These are phyloP conservation scores for Begonia peltatifolia DNA, from an alignment of 306 rosid species.

Conservation along the genomic window DNA sequence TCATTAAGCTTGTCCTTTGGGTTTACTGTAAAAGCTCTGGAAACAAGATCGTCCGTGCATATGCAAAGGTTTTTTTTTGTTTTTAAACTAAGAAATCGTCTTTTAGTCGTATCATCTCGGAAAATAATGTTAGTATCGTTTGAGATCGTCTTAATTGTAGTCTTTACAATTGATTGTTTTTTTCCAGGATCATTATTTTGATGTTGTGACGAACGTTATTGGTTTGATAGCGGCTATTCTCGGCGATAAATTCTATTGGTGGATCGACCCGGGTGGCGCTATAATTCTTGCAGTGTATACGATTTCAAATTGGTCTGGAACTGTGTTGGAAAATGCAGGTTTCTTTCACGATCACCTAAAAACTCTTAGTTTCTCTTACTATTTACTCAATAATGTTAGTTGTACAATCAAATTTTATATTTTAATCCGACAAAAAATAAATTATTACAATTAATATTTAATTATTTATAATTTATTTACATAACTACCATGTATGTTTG, in stretches of 20 bases:
- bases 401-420: no score
- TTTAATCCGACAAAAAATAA: no score
- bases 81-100: no score
- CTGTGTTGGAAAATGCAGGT: conserved; percentile 95
- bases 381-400: no score
- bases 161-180: no score
- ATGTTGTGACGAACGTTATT: conserved; percentile 79
- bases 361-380: no score
- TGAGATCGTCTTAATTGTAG: no score
- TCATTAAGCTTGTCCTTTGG: conserved; percentile 79
- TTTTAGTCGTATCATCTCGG: no score
- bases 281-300: conserved; percentile 79
- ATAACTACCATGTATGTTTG: no score
- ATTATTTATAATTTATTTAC: no score
- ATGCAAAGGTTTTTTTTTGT: conserved; percentile 59
- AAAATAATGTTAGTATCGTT: no score
- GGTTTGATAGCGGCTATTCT: conserved; percentile 83
- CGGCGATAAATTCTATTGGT: conserved; percentile 74
- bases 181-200: conserved; percentile 88
- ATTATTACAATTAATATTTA: no score
- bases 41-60: conserved; percentile 81
- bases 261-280: conserved; percentile 93
- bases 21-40: conserved; percentile 65
- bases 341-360: not conserved
- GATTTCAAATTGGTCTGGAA: conserved; percentile 77